Evolutionary conservation across 306 rosid species (phyloP).

Genomic region (Cyclanthera cordifolia): DNA sequence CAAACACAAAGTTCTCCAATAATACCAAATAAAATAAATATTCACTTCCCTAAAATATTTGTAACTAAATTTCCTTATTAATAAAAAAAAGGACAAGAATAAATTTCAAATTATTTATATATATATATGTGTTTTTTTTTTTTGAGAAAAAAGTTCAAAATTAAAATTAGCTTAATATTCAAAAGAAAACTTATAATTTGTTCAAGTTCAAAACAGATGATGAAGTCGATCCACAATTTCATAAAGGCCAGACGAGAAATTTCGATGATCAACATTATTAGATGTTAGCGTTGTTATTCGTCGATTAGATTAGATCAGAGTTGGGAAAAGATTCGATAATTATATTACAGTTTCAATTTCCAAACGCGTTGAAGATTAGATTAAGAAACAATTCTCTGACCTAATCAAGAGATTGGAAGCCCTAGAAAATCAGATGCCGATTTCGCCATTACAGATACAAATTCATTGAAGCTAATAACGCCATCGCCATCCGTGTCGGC

Average conservation of each 20-base stretch:
- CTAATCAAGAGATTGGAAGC: constrained; percentile 22
- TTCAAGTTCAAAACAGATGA: not conserved
- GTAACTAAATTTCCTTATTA: too few relatives aligned
- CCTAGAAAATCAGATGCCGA: constrained; percentile 59
- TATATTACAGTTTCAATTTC: not conserved
- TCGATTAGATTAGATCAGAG: constrained; percentile 2
- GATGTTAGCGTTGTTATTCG: not conserved
- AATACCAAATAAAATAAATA: too few relatives aligned
- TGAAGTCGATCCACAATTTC: too few relatives aligned
- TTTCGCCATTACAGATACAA: constrained; percentile 52
- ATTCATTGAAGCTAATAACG: constrained; percentile 62
- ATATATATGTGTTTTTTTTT: too few relatives aligned
- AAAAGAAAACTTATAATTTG: not conserved
- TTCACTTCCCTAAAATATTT: too few relatives aligned
- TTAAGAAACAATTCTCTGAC: constrained; percentile 4
- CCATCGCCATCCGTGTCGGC: constrained; percentile 80
- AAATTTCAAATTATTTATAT: too few relatives aligned
- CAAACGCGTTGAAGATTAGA: not conserved
- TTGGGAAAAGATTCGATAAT: not conserved
- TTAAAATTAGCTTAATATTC: too few relatives aligned
- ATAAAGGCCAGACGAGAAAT: not conserved
- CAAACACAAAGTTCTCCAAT: too few relatives aligned
- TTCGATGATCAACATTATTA: not conserved
- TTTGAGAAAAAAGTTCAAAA: too few relatives aligned
- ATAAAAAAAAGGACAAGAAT: too few relatives aligned